Conservation (phyloP, 2,329 filamentous ascomycete genomes). For the Amauroascus niger region DNA sequence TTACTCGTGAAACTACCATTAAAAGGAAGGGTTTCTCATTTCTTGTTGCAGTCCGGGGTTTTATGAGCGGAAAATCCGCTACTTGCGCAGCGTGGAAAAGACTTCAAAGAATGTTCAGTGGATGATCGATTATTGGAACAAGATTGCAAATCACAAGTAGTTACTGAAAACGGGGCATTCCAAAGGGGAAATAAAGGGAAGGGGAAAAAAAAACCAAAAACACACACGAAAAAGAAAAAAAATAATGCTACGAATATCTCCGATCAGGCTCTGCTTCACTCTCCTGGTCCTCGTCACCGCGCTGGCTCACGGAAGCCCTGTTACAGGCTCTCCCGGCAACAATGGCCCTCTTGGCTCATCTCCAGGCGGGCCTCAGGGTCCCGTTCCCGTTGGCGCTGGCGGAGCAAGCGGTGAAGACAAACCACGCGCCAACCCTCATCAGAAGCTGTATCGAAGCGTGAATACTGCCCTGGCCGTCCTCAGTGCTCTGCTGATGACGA, state of each 20-base stretch:
- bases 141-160: too few relatives aligned
- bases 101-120: too few relatives aligned
- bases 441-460: slow-evolving; percentile 1
- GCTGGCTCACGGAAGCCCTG: neutral
- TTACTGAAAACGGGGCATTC: too few relatives aligned
- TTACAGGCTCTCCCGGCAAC: neutral
- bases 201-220: too few relatives aligned
- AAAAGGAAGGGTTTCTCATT: too few relatives aligned
- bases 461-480: slow-evolving; percentile 8
- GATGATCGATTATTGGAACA: too few relatives aligned
- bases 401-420: neutral
- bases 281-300: neutral
- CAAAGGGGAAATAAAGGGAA: too few relatives aligned
- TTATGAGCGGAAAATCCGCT: too few relatives aligned
- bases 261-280: neutral
- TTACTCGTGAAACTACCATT: too few relatives aligned
- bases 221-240: neutral
- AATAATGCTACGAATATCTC: neutral
- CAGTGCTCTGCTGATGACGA: slow-evolving; percentile 8
- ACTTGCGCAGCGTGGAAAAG: too few relatives aligned
- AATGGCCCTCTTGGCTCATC: slow-evolving; percentile 6
- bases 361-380: slow-evolving; percentile 6
- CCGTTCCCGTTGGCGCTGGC: slow-evolving; percentile 4
- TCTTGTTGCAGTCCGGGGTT: too few relatives aligned
- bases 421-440: neutral